A percentile compares a stretch with the other conserved stretches of the same genome.
phyloP scores from a whole-genome alignment of 306 rosid genomes.

The Biancaea sappan region DNA sequence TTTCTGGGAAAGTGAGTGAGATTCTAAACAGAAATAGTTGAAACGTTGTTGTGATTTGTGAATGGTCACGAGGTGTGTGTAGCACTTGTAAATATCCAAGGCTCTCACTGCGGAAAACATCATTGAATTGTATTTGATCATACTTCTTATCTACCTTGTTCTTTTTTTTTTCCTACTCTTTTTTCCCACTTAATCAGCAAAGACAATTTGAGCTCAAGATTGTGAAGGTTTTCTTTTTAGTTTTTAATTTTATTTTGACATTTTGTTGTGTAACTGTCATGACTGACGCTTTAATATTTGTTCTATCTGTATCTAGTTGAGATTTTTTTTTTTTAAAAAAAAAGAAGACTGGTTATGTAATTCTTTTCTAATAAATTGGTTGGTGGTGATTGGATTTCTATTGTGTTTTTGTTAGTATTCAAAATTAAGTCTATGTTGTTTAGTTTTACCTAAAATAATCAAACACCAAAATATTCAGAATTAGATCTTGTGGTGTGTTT shows the following conservation, averaged over 20 bases:
- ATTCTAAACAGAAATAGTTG: slow-evolving; percentile 24
- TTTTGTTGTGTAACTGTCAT: slow-evolving; percentile 22
- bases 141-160: neutral
- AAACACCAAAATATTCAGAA: neutral
- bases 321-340: neutral
- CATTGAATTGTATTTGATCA: slow-evolving; percentile 2
- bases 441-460: neutral
- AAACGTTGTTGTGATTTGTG: slow-evolving; percentile 40
- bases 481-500: neutral
- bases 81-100: slow-evolving; percentile 40
- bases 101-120: slow-evolving; percentile 21
- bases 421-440: neutral
- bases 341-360: slow-evolving; percentile 15
- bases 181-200: slow-evolving; percentile 8
- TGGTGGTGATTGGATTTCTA: slow-evolving; percentile 18
- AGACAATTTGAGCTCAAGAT: slow-evolving; percentile 16
- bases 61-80: slow-evolving; percentile 32
- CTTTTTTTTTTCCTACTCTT: neutral
- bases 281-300: slow-evolving; percentile 2
- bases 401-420: neutral
- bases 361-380: slow-evolving; percentile 31
- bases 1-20: slow-evolving; percentile 37
- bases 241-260: neutral
- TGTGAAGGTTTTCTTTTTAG: slow-evolving; percentile 21
- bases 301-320: slow-evolving; percentile 39